These are phyloP conservation scores for Euphrasia confusa DNA, from an alignment of 257 asterid genomes.

Conservation along the genomic window DNA sequence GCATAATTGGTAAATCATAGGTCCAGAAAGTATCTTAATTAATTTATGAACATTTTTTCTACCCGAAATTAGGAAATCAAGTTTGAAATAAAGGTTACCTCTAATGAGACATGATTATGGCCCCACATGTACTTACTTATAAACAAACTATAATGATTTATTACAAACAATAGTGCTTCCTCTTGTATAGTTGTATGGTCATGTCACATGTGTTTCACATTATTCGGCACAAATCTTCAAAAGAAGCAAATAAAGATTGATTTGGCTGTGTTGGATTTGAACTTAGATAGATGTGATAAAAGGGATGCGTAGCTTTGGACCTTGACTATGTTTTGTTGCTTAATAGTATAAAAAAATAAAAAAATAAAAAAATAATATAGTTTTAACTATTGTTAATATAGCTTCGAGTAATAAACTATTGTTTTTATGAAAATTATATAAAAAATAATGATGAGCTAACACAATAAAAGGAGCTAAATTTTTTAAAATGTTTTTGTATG, in stretches of 20 bases:
- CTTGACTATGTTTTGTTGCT: constrained; percentile 56
- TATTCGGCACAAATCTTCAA: constrained; percentile 34
- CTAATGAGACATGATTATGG: constrained; percentile 40
- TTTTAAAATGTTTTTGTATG: too few species aligned
- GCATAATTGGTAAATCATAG: too few species aligned
- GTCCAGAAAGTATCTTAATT: too few species aligned
- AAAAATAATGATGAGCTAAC: too few species aligned
- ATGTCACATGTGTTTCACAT: constrained; percentile 23
- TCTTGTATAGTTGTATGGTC: constrained; percentile 7
- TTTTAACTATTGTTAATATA: too few species aligned
- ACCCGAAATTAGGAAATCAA: constrained; percentile 19
- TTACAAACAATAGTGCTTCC: not conserved
- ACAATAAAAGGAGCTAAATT: too few species aligned
- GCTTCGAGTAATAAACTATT: too few species aligned
- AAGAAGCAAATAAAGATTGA: constrained; percentile 26
- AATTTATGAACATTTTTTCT: not conserved
- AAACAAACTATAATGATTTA: constrained; percentile 15
- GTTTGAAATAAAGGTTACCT: constrained; percentile 53
- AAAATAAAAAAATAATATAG: too few species aligned
- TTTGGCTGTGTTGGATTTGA: constrained; percentile 28
- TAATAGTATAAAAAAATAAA: not conserved
- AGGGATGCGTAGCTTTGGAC: constrained; percentile 29
- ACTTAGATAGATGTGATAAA: constrained; percentile 16
- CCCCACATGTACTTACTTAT: constrained; percentile 32
- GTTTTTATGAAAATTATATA: too few species aligned